Percentiles rank a stretch among this genome's conserved stretches.
These are phyloP conservation scores for Leccinum insigne DNA, from an alignment of 1,284 basidiomycete genomes.

Conservation along the genomic window DNA sequence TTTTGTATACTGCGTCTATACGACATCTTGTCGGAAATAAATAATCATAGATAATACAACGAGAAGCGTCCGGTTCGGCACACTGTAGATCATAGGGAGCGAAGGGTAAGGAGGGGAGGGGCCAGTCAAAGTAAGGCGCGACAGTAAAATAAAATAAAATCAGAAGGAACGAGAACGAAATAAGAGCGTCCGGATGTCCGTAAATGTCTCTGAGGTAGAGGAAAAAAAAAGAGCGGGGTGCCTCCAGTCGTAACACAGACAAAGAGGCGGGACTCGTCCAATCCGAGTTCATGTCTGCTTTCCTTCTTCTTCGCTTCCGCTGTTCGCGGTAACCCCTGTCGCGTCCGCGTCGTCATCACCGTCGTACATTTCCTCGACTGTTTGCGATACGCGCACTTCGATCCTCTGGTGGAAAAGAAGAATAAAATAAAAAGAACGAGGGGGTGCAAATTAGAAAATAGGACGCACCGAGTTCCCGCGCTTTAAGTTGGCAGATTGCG, in stretches of 20 bases:
- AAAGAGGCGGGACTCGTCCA: background rate
- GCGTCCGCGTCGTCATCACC: background rate
- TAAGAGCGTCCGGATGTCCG: background rate
- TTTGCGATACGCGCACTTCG: background rate
- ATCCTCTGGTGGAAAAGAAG: background rate
- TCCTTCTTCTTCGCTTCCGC: background rate
- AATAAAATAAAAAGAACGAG: background rate
- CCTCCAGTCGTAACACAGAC: background rate
- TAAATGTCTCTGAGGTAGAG: background rate
- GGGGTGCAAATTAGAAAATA: background rate
- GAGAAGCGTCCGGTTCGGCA: background rate
- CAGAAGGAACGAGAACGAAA: background rate
- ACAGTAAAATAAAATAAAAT: background rate
- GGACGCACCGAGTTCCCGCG: slow-evolving; percentile 14
- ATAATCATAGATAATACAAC: background rate
- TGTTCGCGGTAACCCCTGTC: background rate
- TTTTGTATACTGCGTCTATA: background rate
- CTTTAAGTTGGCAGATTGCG: slow-evolving; percentile 2
- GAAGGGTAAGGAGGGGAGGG: too few relatives aligned
- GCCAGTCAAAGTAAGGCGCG: background rate
- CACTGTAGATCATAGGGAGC: background rate
- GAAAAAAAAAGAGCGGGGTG: background rate
- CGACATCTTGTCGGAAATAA: background rate
- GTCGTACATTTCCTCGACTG: background rate
- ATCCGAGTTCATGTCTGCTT: background rate